Percentiles rank a stretch among this genome's conserved stretches.
Conservation (phyloP, 805 yeast genomes). For the Zygoascus tannicola region DNA sequence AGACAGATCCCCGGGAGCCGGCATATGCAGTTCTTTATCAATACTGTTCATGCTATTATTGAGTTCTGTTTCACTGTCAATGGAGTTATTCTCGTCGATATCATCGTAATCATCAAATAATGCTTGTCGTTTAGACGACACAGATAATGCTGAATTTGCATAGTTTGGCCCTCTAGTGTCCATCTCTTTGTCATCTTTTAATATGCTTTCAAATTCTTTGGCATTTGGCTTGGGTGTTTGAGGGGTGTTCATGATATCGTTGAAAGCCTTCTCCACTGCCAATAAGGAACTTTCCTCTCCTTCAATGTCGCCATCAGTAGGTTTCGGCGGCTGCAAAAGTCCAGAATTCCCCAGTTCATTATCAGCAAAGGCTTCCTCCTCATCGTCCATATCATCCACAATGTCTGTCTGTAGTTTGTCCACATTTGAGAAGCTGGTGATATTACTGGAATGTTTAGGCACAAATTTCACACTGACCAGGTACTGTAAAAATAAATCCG, state of each 20-base stretch:
- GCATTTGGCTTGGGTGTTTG: slow-evolving; percentile 6
- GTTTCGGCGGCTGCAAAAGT: not conserved
- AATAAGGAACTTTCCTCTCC: slow-evolving; percentile 23
- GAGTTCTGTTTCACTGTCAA: not conserved
- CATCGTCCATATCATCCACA: slow-evolving; percentile 17
- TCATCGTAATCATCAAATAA: slow-evolving; percentile 23
- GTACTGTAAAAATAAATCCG: slow-evolving; percentile 46
- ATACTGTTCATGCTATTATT: slow-evolving; percentile 4
- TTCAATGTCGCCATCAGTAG: slow-evolving; percentile 26
- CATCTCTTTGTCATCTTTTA: not conserved
- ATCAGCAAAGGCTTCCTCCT: slow-evolving; percentile 4
- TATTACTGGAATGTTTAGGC: slow-evolving; percentile 12
- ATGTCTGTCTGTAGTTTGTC: slow-evolving; percentile 26
- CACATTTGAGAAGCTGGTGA: slow-evolving; percentile 9
- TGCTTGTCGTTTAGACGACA: not conserved
- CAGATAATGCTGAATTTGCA: not conserved
- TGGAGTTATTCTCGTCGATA: slow-evolving; percentile 11
- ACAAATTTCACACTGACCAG: slow-evolving; percentile 30
- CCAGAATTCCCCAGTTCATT: slow-evolving; percentile 1
- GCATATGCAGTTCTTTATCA: slow-evolving; percentile 33
- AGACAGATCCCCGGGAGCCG: slow-evolving; percentile 62
- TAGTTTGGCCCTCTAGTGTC: not conserved
- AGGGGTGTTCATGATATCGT: slow-evolving; percentile 35
- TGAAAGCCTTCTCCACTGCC: slow-evolving; percentile 62
- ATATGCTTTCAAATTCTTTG: not conserved